phyloP scores from a whole-genome alignment of 805 yeast genomes.

The Spathaspora arborariae region DNA sequence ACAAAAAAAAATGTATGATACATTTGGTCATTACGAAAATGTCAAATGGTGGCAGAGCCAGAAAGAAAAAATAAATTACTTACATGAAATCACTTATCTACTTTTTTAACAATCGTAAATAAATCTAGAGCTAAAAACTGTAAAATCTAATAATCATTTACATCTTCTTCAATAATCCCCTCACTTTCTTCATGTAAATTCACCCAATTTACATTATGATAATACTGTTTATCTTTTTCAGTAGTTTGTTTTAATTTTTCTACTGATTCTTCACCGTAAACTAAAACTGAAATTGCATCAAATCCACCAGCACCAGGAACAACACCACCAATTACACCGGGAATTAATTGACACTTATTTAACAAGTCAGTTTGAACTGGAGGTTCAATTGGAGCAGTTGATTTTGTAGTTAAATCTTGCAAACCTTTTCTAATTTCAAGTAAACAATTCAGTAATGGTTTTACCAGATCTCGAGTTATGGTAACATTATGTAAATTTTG shows the following conservation, averaged over 20 bases:
- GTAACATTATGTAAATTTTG: conserved; percentile 12
- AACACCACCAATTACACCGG: conserved; percentile 90
- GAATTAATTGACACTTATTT: conserved; percentile 43
- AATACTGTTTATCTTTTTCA: conserved; percentile 18
- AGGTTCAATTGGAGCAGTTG: conserved; percentile 92
- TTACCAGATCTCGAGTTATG: background rate
- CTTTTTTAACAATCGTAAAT: background rate
- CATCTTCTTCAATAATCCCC: conserved; percentile 53
- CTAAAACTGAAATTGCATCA: conserved; percentile 82
- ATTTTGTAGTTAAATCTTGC: conserved; percentile 53
- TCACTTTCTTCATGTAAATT: conserved; percentile 57
- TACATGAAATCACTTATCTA: background rate
- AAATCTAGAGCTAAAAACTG: background rate
- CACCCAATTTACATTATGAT: conserved; percentile 60
- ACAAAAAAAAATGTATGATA: background rate
- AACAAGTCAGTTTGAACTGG: conserved; percentile 65
- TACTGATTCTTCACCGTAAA: conserved; percentile 41
- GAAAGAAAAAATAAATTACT: too few relatives aligned
- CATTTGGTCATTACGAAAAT: too few relatives aligned
- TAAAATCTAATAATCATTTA: conserved; percentile 22
- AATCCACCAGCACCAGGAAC: conserved; percentile 99
- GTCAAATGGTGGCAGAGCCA: background rate
- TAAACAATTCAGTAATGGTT: conserved; percentile 26
- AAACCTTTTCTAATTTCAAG: conserved; percentile 52
- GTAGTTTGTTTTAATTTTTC: conserved; percentile 20